These are phyloP conservation scores for Graphiopsis chlorocephala DNA, from an alignment of 2,329 filamentous ascomycete genomes.

Conservation along the genomic window DNA sequence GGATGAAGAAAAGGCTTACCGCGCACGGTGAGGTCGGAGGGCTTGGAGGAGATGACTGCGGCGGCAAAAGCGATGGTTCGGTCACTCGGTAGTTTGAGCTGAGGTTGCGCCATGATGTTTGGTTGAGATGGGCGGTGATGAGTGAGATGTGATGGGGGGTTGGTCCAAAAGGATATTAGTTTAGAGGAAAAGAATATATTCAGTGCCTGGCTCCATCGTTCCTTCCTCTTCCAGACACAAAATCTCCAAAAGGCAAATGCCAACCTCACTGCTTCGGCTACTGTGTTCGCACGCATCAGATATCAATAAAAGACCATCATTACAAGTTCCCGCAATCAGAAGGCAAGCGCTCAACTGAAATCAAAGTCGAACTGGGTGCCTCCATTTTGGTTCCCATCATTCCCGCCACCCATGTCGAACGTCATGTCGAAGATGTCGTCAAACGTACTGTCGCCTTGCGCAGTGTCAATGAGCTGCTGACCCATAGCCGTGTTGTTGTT, in stretches of 20 bases:
- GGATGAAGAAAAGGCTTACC: conserved; percentile 19
- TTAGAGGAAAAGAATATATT: neutral
- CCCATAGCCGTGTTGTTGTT: conserved; percentile 15
- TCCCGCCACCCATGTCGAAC: conserved; percentile 30
- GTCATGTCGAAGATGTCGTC: conserved; percentile 38
- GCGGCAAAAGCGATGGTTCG: conserved; percentile 27
- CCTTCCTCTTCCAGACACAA: neutral
- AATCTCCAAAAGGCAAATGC: neutral
- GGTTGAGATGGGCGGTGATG: neutral
- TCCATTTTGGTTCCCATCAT: conserved; percentile 17
- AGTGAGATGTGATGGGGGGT: neutral
- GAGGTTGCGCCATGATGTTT: neutral
- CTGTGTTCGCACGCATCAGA: neutral
- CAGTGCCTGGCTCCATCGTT: neutral
- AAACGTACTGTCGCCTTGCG: conserved; percentile 29
- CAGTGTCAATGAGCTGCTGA: conserved; percentile 19
- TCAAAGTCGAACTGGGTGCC: conserved; percentile 34
- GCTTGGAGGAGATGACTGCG: conserved; percentile 38
- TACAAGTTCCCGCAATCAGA: neutral
- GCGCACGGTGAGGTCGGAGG: conserved; percentile 32
- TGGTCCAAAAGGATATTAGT: neutral
- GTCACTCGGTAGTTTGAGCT: conserved; percentile 15
- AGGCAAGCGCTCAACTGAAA: conserved; percentile 7
- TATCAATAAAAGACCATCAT: neutral
- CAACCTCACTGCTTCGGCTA: neutral